Evolutionary conservation across 2,329 filamentous ascomycete genomes (phyloP), one percentile per base, ranked within the genome.

Genomic region (Fusarium buxicola): DNA sequence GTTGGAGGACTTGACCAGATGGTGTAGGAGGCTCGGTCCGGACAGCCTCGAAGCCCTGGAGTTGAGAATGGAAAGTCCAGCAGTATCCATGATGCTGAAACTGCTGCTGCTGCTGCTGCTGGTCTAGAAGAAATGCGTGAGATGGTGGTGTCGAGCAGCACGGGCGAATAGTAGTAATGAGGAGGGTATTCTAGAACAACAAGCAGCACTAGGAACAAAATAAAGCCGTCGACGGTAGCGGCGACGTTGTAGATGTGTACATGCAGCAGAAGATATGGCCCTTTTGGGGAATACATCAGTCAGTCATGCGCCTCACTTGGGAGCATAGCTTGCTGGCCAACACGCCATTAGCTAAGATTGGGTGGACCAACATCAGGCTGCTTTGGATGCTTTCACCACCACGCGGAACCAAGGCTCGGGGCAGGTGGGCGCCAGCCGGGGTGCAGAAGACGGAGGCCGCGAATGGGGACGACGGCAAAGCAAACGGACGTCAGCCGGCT

Each of bases 1-100:
- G 38, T 53, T 60, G 3, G 75, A 36, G 13, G 63, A 35, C n/a
- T 79, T 75, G 44, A 95, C 84, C 8, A 96, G 81, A 9, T 90
- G 75, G 73, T 86, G 82, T 32, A 86, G 73, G 40, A 84, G 73
- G 10, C 56, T 53, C 18, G 83, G 81, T 1, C 83, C 83, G 2
- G 75, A 66, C 7, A 83, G 65, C 52, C 69, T 74, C 12, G 55
- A 57, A 10, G 82, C 77, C 24, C 71, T 69, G 9, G 80, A 73
- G 67, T 85, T 85, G 59, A 82, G 69, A 41, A 85, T 76, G 9
- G 82, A 84, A 28, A 81, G 69, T 30, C 65, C 59, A 27, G 55
- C 40, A 28, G 55, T 27, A 31, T 73, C 69, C 74, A 76, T 76
- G 32, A 40, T 65, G 49, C 24, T 46, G 44, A 24, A 18, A 32